Percentiles rank a stretch among this genome's conserved stretches.
Evolutionary conservation across 805 yeast species (phyloP).

Genomic region (Schizosaccharomyces osmophilus): DNA sequence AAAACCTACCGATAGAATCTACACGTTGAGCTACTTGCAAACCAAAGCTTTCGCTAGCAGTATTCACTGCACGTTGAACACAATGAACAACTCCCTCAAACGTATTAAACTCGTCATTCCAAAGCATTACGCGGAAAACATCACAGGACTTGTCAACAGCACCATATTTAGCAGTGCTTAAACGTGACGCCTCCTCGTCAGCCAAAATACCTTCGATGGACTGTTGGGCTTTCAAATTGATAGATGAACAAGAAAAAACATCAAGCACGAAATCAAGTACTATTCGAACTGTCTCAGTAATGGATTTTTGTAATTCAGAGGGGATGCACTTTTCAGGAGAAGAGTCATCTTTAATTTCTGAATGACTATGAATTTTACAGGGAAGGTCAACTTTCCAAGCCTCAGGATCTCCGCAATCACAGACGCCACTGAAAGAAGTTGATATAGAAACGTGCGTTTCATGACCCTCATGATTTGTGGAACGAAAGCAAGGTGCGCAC

Average conservation of each 20-base stretch:
- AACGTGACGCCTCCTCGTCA: conserved; percentile 21
- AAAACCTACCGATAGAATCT: conserved; percentile 34
- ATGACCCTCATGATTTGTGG: conserved; percentile 48
- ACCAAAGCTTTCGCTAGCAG: conserved; percentile 21
- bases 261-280: conserved; percentile 38
- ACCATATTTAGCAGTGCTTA: background rate
- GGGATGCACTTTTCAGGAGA: conserved; percentile 45
- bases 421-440: conserved; percentile 49
- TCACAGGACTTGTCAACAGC: background rate
- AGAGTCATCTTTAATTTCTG: background rate
- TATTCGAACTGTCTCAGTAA: conserved; percentile 20
- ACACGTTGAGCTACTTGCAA: conserved; percentile 38
- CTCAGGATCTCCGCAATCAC: conserved; percentile 84
- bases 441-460: conserved; percentile 38
- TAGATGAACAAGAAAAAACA: conserved; percentile 16
- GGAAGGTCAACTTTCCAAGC: background rate
- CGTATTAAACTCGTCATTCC: conserved; percentile 62
- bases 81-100: conserved; percentile 47
- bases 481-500: conserved; percentile 52
- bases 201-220: conserved; percentile 15
- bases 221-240: conserved; percentile 2
- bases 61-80: conserved; percentile 33
- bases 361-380: background rate
- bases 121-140: conserved; percentile 22
- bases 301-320: conserved; percentile 18